phyloP scores from a whole-genome alignment of 2,329 filamentous ascomycete genomes.

The Colletotrichum sp. region DNA sequence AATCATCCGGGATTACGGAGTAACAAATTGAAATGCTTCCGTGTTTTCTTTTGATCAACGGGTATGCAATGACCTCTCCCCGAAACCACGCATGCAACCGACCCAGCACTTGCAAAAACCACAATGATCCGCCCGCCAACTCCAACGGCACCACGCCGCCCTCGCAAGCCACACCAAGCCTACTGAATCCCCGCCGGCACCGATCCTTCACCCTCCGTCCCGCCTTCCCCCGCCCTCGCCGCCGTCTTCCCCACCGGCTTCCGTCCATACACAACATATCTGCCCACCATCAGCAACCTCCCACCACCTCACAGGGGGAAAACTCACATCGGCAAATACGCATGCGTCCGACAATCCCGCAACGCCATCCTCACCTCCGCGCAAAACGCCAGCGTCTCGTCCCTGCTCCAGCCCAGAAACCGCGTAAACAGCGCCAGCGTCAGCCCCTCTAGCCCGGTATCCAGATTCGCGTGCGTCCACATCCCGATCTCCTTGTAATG shows the following conservation, averaged over 20 bases:
- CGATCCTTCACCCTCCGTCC: background rate
- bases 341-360: constrained; percentile 28
- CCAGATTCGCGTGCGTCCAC: constrained; percentile 34
- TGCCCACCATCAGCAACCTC: background rate
- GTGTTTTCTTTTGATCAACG: background rate
- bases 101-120: background rate
- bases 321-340: constrained; percentile 25
- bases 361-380: constrained; percentile 27
- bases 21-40: background rate
- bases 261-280: constrained; percentile 16
- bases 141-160: background rate
- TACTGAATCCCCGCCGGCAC: background rate
- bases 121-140: background rate
- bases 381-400: constrained; percentile 31
- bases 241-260: background rate
- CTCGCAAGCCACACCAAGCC: background rate
- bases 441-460: constrained; percentile 37
- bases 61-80: background rate
- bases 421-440: constrained; percentile 40
- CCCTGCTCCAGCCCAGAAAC: constrained; percentile 37
- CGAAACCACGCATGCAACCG: background rate
- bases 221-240: background rate
- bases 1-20: background rate
- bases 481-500: constrained; percentile 39
- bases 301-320: background rate